Evolutionary conservation across 768 basidiomycete species (phyloP).

Genomic region (Leucosporidium yakuticum): DNA sequence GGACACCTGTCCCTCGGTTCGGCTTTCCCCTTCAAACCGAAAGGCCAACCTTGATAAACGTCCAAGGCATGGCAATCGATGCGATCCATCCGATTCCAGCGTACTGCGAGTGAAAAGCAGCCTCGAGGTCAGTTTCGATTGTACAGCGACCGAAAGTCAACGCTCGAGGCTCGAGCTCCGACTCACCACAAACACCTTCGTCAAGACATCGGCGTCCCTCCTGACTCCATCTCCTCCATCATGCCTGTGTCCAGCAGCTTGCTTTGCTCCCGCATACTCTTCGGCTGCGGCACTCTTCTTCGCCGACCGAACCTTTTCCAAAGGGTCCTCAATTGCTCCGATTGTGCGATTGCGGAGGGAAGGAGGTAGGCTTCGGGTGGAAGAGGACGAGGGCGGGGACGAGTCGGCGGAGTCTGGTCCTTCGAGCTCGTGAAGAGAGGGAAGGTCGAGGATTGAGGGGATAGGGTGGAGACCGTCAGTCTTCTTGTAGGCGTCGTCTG

Average conservation of each 20-base stretch:
- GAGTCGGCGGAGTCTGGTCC: not conserved
- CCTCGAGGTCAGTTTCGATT: slow-evolving; percentile 52
- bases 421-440: slow-evolving; percentile 39
- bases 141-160: slow-evolving; percentile 52
- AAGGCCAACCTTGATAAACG: slow-evolving; percentile 11
- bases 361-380: not conserved
- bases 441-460: slow-evolving; percentile 79
- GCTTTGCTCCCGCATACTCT: not conserved
- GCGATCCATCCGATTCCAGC: slow-evolving; percentile 61
- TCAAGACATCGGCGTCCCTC: slow-evolving; percentile 33
- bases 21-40: not conserved
- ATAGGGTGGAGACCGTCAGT: slow-evolving; percentile 55
- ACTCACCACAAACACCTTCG: slow-evolving; percentile 27
- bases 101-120: slow-evolving; percentile 47
- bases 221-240: slow-evolving; percentile 77
- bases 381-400: not conserved
- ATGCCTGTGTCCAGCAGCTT: slow-evolving; percentile 44
- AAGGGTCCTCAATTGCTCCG: not conserved
- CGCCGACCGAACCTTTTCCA: not conserved
- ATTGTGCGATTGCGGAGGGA: not conserved
- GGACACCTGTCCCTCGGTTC: not conserved
- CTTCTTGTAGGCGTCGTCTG: slow-evolving; percentile 31
- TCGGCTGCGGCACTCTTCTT: not conserved
- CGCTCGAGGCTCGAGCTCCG: not conserved
- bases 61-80: slow-evolving; percentile 15